Evolutionary conservation across 768 basidiomycete genomes (phyloP), one percentile per base, ranked within the genome.

Genomic region (Hypholoma sublateritium): DNA sequence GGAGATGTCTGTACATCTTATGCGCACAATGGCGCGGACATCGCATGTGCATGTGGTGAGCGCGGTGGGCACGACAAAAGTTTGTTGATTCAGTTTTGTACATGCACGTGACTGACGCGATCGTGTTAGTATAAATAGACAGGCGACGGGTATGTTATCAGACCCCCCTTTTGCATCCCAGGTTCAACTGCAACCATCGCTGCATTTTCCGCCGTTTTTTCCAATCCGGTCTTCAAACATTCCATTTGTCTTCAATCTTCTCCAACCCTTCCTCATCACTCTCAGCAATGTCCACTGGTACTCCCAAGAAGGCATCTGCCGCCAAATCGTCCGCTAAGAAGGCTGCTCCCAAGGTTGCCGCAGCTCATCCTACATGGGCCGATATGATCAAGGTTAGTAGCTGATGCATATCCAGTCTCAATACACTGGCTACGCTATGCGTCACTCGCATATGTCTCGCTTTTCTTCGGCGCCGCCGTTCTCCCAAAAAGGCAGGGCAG

Each of bases 381-480:
- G 85, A 91, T 54, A 91, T 91, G 89, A 90, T 91, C 71, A 90
- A 89, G 80, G 89, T 88, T 65, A 68, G 78, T 60, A 50, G 44
- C 47, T 45, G 59, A 49, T 67, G 25, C 51, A 45, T 49, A 25
- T 21, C 24, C 4, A 13, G 21, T 25, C 21, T 61, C 4, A 28
- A 19, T 9, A 21, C 32, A 36, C 56, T 48, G 11, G 44, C 46
- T 28, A 17, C 22, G 11, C 17, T 44, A 9, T 44, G 6, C 17
- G 3, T 22, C 11, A n/a, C 43, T 22, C 9, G 12, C 46, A 25
- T 45, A 22, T 16, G 12, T 47, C 46, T 50, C 13, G 54, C 42
- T 59, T 58, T 17, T 32, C 44, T 24, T 37, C 36, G 14, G 58
- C 53, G 51, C 50, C 59, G 53, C 63, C 61, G 16, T 55, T 42